Conservation (phyloP, 768 basidiomycete genomes). For the Lactarius tabidus region DNA sequence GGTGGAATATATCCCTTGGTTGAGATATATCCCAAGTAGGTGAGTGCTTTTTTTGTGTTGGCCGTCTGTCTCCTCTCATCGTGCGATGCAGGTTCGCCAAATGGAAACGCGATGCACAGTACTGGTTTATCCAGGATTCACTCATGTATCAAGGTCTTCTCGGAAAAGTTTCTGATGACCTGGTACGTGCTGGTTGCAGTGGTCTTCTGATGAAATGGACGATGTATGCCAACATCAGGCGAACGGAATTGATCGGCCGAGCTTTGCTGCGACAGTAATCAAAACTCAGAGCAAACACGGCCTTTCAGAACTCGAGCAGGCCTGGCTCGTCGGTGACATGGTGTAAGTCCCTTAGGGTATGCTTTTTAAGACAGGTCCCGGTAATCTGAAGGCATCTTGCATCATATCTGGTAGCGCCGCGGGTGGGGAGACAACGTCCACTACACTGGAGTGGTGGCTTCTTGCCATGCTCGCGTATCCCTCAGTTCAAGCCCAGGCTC, state of each 20-base stretch:
- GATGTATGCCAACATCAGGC: background rate
- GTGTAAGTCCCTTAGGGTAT: slow-evolving; percentile 4
- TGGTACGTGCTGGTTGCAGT: background rate
- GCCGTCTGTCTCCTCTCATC: background rate
- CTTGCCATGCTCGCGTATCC: slow-evolving; percentile 40
- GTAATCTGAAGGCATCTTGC: background rate
- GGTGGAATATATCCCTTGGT: background rate
- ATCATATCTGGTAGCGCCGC: background rate
- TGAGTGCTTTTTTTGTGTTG: background rate
- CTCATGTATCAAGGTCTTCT: slow-evolving; percentile 11
- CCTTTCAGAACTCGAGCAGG: slow-evolving; percentile 12
- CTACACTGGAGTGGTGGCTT: slow-evolving; percentile 35
- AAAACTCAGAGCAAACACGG: slow-evolving; percentile 4
- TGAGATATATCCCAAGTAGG: background rate
- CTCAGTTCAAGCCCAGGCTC: slow-evolving; percentile 36
- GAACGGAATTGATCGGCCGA: slow-evolving; percentile 5
- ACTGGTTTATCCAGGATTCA: slow-evolving; percentile 14
- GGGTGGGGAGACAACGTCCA: background rate
- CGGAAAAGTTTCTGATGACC: background rate
- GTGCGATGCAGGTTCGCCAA: background rate
- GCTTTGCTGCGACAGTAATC: slow-evolving; percentile 9
- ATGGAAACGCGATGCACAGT: slow-evolving; percentile 17
- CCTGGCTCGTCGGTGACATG: slow-evolving; percentile 20
- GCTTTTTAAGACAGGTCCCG: background rate
- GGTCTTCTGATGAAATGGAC: background rate